phyloP scores from a whole-genome alignment of 2,329 filamentous ascomycete genomes.

The Alternaria sp. region DNA sequence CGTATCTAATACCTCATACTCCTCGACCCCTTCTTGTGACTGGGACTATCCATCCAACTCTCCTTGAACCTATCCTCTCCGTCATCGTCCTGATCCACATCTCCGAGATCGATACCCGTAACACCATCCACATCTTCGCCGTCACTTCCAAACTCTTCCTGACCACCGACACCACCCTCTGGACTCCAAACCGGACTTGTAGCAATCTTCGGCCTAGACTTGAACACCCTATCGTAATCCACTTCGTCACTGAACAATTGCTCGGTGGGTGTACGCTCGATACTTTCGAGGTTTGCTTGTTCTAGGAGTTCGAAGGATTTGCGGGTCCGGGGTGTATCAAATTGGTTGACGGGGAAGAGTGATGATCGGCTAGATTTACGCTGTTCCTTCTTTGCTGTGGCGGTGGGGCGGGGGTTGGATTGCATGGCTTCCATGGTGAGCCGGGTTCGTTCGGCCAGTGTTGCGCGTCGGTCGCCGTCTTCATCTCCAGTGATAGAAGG shows the following conservation, averaged over 20 bases:
- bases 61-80: constrained; percentile 34
- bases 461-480: constrained; percentile 38
- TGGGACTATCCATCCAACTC: constrained; percentile 42
- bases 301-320: constrained; percentile 31
- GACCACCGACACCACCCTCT: constrained; percentile 8
- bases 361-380: constrained; percentile 19
- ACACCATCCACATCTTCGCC: constrained; percentile 34
- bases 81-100: constrained; percentile 32
- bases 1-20: background rate
- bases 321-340: constrained; percentile 58
- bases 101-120: constrained; percentile 12
- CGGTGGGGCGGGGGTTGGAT: constrained; percentile 44
- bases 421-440: constrained; percentile 74
- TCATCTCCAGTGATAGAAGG: constrained; percentile 11
- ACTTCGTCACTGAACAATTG: constrained; percentile 73
- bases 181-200: constrained; percentile 68
- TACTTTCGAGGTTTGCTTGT: constrained; percentile 19
- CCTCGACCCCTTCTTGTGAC: constrained; percentile 14
- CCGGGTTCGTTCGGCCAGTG: constrained; percentile 75
- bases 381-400: constrained; percentile 28
- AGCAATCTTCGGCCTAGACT: constrained; percentile 79
- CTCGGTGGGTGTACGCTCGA: constrained; percentile 64
- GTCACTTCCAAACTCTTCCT: constrained; percentile 29
- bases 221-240: constrained; percentile 84
- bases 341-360: constrained; percentile 62